phyloP scores from a whole-genome alignment of 208 protist species.

The Leishmania gerbilli region DNA sequence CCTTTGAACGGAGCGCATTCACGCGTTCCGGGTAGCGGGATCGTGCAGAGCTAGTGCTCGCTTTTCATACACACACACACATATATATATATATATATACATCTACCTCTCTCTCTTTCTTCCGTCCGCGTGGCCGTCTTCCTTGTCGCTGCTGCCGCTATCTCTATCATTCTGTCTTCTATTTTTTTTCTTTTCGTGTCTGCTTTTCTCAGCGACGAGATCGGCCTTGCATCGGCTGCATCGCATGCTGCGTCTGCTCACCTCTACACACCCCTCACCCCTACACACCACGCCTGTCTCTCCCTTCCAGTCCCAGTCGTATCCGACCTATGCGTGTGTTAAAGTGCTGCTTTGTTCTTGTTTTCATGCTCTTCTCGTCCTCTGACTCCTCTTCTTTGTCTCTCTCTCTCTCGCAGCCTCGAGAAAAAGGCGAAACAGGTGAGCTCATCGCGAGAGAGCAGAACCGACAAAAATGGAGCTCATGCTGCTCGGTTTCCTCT shows the following conservation, averaged over 20 bases:
- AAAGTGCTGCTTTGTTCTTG: no score
- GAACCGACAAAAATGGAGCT: conserved; percentile 12
- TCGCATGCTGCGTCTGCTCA: not conserved
- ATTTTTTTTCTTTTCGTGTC: not conserved
- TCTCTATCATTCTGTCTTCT: not conserved
- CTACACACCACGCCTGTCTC: no score
- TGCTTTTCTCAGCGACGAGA: no score
- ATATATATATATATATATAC: not conserved
- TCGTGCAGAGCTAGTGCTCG: not conserved
- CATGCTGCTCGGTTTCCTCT: conserved; percentile 31
- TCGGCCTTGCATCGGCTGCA: not conserved
- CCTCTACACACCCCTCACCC: not conserved
- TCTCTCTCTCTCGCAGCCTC: not conserved
- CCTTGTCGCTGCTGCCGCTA: not conserved
- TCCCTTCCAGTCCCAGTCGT: not conserved
- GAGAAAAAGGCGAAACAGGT: not conserved
- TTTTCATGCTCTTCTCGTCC: not conserved
- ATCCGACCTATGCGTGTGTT: no score
- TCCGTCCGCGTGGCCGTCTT: not conserved
- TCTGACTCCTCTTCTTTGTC: not conserved
- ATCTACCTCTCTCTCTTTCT: not conserved
- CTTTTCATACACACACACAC: not conserved
- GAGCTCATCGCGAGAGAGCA: not conserved
- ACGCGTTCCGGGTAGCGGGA: not conserved
- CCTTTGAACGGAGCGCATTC: not conserved